Conservation (phyloP, 2,329 filamentous ascomycete species). For the Stemphylium beticola region DNA sequence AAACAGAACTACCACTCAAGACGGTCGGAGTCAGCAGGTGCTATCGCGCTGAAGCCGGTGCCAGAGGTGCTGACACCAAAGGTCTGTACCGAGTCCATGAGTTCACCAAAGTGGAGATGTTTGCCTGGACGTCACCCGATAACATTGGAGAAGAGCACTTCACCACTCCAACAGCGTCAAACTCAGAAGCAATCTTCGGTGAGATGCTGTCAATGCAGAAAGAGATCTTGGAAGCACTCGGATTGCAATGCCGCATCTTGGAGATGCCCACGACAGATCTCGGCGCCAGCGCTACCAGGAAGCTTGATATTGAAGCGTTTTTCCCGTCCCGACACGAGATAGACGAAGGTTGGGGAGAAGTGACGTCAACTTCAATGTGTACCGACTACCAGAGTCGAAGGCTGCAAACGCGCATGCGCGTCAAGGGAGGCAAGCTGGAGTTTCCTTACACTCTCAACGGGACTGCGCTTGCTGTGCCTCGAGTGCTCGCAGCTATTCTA, state of each 20-base stretch:
- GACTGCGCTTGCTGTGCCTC: slow-evolving; percentile 88
- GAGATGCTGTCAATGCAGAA: slow-evolving; percentile 89
- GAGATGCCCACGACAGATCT: slow-evolving; percentile 92
- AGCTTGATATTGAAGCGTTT: slow-evolving; percentile 91
- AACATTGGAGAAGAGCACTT: slow-evolving; percentile 42
- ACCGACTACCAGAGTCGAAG: slow-evolving; percentile 92
- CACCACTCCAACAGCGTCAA: slow-evolving; percentile 38
- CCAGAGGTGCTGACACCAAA: slow-evolving; percentile 87
- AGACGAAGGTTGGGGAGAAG: slow-evolving; percentile 85
- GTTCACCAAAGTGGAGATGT: slow-evolving; percentile 98
- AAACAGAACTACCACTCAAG: slow-evolving; percentile 73
- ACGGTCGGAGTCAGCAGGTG: slow-evolving; percentile 86
- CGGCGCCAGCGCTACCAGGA: slow-evolving; percentile 84
- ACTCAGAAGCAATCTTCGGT: slow-evolving; percentile 69
- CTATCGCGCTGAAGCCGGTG: slow-evolving; percentile 93
- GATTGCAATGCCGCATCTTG: slow-evolving; percentile 83
- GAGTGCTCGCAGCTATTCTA: slow-evolving; percentile 85
- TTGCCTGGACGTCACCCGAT: slow-evolving; percentile 81
- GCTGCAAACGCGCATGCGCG: slow-evolving; percentile 74
- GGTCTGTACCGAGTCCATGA: slow-evolving; percentile 97
- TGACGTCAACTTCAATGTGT: slow-evolving; percentile 88
- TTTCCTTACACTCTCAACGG: slow-evolving; percentile 95
- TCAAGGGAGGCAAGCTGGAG: slow-evolving; percentile 59
- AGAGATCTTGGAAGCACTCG: slow-evolving; percentile 78
- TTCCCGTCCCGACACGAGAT: slow-evolving; percentile 78